Conservation (phyloP, 768 basidiomycete species). For the Leccinum arenicola region DNA sequence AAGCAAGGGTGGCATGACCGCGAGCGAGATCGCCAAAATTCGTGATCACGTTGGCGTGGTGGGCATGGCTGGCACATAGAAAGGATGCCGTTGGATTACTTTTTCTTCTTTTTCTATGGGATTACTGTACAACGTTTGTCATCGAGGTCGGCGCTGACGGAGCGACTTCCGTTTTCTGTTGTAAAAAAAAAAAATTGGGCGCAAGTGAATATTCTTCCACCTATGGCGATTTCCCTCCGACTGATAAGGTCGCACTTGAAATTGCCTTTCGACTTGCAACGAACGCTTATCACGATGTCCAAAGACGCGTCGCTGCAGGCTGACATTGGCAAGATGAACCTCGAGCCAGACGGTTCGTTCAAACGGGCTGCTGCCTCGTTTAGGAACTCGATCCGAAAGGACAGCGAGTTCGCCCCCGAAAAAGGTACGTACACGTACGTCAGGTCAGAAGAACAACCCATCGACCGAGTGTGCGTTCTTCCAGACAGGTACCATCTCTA, state of each 20-base stretch:
- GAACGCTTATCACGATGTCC: constrained; percentile 23
- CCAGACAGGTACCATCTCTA: constrained; percentile 89
- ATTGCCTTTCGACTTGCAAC: neutral
- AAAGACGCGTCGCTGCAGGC: constrained; percentile 37
- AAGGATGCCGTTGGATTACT: neutral
- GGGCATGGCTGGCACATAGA: constrained; percentile 84
- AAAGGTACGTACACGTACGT: constrained; percentile 47
- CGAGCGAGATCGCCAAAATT: constrained; percentile 88
- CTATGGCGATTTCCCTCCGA: constrained; percentile 14
- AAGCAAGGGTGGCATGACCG: constrained; percentile 75
- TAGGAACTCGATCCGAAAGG: constrained; percentile 52
- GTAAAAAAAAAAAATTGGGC: neutral
- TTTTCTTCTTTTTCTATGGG: neutral
- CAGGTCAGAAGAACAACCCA: no score
- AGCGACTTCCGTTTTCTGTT: neutral
- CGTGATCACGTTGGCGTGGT: constrained; percentile 83
- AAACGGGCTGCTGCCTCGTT: constrained; percentile 53
- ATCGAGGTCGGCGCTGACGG: constrained; percentile 8
- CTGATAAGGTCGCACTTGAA: constrained; percentile 6
- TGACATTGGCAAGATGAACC: constrained; percentile 55
- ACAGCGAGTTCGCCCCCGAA: constrained; percentile 69
- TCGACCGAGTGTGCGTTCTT: neutral
- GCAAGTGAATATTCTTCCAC: constrained; percentile 10
- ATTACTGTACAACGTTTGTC: constrained; percentile 18
- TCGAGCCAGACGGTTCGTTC: constrained; percentile 64